Evolutionary conservation across 73 alveolate species (phyloP), one percentile per base, ranked within the genome.

Genomic region (Breviolum minutum): DNA sequence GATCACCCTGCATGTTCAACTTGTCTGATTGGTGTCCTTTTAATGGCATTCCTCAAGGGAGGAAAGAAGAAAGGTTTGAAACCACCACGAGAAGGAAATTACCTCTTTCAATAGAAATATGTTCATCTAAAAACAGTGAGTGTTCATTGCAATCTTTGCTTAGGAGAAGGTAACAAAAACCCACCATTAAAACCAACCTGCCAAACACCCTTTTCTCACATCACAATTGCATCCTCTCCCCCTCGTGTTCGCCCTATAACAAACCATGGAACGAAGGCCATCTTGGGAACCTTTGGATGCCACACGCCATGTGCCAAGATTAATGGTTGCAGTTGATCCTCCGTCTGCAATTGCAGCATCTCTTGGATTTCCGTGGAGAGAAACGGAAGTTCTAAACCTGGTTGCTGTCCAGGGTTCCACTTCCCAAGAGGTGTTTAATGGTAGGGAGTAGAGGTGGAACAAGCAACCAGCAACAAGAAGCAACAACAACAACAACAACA

Each of bases 291-390:
- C 96, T 90, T 12, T 40, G 87, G 76, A 30, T 48, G 96, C 96
- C 96, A 90, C 73, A 70, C 74, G 20, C 62, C 73, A 70, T 90
- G 96, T 20, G 74, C 84, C 62, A 93, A 48, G 48, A 93, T 27
- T 80, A 93, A 60, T 0, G 98, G 98, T 91, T 93, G 98, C 82
- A 93, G 98, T 81, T 77, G 90, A 48, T 93, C 98, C 22, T 27
- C 32, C 60, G 79, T 30, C 19, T 74, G 83, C 69, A 93, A 54
- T 20, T 93, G 91, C 24, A 76, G 13, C 30, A 16, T 17, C n/a
- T 93, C 69, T 30, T 76, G 66, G 48, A 93, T 27, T 0, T 48
- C 74, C 9, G 19, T 54, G 9, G 91, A 73, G 48, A 82, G 74
- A 60, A 82, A 82, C 64, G 91, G 91, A 4, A 82, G 60, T 24